Base-by-base conservation (phyloP, 108 stramenopile species). In the Cyclotella baltica region DNA sequence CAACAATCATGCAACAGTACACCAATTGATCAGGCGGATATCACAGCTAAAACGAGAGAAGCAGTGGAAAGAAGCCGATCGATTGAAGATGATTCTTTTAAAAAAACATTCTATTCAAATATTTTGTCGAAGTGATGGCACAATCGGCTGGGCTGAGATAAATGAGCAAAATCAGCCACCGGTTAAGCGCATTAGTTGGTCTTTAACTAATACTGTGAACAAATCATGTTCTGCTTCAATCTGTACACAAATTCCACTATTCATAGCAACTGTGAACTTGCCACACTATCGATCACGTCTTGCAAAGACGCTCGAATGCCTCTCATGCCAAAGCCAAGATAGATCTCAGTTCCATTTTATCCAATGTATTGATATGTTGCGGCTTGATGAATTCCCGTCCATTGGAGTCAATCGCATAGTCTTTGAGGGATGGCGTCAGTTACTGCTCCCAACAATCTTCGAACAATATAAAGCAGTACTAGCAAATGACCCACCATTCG, bases 371-470 rank as follows among this genome's bases (percentile, higher is more conserved):
- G 64, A 78, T 55, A 43, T 78, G 63, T 35, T 78, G n/a, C 52
- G 47, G 29, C 73, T 78, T 0, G 40, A 52, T 20, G 34, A 78
- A 8, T 30, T 55, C 74, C 63, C 55, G 20, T 43, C 62, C 5
- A 66, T 78, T 51, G 78, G 78, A 28, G 37, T 62, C 22, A 73
- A 66, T 46, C 58, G 78, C 36, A 78, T 73, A 48, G 37, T 78
- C 20, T 78, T 50, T 33, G 77, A 78, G 36, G 77, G 77, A 63
- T 78, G 77, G 77, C 51, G 71, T 18, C 77, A 72, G 64, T 20
- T 78, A 10, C 61, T 78, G 5, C 63, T 78, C 6, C 78, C 78
- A 40, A 25, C 33, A 34, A 11, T 78, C 0, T 10, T 73, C 11
- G 5, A 2, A 33, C 15, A 33, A 3, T 37, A 15, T n/a, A 47